Conservation (phyloP, 257 asterid species). For the Nicotiana knightiana region DNA sequence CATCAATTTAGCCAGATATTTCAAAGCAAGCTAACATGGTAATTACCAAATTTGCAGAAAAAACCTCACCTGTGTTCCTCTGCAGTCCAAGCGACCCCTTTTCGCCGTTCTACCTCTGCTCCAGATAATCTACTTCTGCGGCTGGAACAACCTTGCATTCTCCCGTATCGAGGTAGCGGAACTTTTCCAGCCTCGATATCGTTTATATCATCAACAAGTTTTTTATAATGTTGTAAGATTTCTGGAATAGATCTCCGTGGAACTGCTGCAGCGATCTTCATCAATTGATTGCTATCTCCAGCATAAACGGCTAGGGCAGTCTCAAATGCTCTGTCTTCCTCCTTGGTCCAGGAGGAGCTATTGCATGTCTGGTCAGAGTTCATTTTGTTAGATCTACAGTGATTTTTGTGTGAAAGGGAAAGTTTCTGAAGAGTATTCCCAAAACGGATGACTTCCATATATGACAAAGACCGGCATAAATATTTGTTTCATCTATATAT, state of each 20-base stretch:
- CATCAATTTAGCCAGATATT: background rate
- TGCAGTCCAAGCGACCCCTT: conserved; percentile 39
- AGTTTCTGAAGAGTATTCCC: background rate
- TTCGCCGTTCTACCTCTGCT: conserved; percentile 3
- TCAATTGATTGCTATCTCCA: background rate
- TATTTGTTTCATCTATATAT: background rate
- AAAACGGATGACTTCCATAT: background rate
- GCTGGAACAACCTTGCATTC: background rate
- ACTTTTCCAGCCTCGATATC: background rate
- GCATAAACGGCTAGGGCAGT: background rate
- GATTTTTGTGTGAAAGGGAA: background rate
- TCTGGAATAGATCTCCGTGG: background rate
- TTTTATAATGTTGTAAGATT: background rate
- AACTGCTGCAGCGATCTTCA: background rate
- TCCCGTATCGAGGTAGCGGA: background rate
- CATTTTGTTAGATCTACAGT: background rate
- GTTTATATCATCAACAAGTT: background rate
- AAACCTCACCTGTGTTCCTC: conserved; percentile 40
- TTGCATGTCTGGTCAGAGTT: background rate
- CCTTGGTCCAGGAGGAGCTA: conserved; percentile 12
- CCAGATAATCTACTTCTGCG: conserved; percentile 8
- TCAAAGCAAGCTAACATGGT: background rate
- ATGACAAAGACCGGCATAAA: background rate
- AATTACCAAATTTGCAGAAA: background rate
- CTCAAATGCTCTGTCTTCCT: conserved; percentile 10